Evolutionary conservation across 2,329 filamentous ascomycete species (phyloP), one percentile per base, ranked within the genome.

Genomic region (Raffaelea arxii): DNA sequence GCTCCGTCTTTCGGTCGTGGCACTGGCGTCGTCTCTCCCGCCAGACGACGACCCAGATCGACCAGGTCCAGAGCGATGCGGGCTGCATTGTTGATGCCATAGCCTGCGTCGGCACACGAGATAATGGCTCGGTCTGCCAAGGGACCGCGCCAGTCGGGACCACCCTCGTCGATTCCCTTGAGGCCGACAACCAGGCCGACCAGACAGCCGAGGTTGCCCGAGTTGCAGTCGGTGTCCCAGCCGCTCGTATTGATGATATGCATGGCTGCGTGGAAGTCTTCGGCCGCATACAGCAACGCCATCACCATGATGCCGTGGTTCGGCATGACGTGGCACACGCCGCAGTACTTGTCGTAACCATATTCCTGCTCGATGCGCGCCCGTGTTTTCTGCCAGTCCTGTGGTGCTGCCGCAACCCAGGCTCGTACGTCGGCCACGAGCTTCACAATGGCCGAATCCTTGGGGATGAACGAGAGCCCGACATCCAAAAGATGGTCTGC

Each of bases 201-300:
- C 2, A 65, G 52, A 27, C 63, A 65, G 2, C 56, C 63, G 10
- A 65, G 47, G 38, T 65, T 65, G 1, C 63, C 63, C 3, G 62
- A 61, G 41, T 65, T 65, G 52, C 62, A 65, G 47, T 65, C 62
- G 1, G 63, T 65, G 49, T 65, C 63, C 62, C 63, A 65, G 44
- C 61, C 61, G 39, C 56, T 58, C 2, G 60, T 64, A 46, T 62
- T 63, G 46, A 63, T 52, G 36, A 64, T 61, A 44, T 63, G 61
- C 57, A 64, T 61, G 1, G 61, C 62, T 36, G 59, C 55, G 23
- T 58, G 48, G 36, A 63, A 64, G 37, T 58, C 50, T 30, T 58
- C 48, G 3, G 56, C 56, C 2, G 51, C 59, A 21, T 61, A 62
- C 5, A 63, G 41, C 7, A 64, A 47, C 1, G 60, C 46, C 55